A percentile compares a stretch with the other conserved stretches of the same genome.
Conservation (phyloP, 441 rosid species). For the Croton setiger region DNA sequence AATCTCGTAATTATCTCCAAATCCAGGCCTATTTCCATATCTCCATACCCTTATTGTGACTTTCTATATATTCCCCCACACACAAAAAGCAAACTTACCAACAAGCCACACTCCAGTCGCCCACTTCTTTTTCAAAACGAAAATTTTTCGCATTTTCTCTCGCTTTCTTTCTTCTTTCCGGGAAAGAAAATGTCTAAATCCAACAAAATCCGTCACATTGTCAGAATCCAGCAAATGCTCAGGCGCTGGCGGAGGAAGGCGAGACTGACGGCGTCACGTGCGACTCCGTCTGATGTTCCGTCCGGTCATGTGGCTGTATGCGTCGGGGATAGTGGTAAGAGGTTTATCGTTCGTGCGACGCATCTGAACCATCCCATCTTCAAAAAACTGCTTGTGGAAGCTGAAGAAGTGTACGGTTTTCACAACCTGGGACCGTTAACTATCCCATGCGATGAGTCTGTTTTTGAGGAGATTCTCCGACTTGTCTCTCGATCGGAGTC, state of each 20-base stretch:
- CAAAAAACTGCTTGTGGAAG: conserved; percentile 51
- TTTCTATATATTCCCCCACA: background rate
- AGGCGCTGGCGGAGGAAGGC: conserved; percentile 72
- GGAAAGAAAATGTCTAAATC: conserved; percentile 27
- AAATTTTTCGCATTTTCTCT: conserved; percentile 10
- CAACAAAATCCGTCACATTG: conserved; percentile 66
- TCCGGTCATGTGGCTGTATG: conserved; percentile 72
- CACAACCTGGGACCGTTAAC: conserved; percentile 62
- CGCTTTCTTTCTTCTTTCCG: conserved; percentile 21
- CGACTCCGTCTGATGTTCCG: conserved; percentile 56
- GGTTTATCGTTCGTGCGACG: conserved; percentile 79
- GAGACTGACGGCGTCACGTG: conserved; percentile 22
- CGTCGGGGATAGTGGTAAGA: conserved; percentile 46
- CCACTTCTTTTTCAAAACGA: background rate
- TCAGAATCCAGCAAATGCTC: conserved; percentile 68
- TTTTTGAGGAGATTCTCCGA: conserved; percentile 67
- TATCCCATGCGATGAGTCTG: conserved; percentile 80
- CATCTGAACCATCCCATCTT: conserved; percentile 82
- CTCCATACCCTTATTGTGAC: background rate
- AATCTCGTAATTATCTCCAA: conserved; percentile 39
- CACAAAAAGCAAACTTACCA: too few relatives aligned
- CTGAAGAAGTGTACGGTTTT: conserved; percentile 93
- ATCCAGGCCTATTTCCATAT: conserved; percentile 8
- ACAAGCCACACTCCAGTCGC: background rate
- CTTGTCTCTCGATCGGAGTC: conserved; percentile 43